Evolutionary conservation across 2,329 filamentous ascomycete genomes (phyloP), one percentile per base, ranked within the genome.

Genomic region (Colletotrichum sp.): DNA sequence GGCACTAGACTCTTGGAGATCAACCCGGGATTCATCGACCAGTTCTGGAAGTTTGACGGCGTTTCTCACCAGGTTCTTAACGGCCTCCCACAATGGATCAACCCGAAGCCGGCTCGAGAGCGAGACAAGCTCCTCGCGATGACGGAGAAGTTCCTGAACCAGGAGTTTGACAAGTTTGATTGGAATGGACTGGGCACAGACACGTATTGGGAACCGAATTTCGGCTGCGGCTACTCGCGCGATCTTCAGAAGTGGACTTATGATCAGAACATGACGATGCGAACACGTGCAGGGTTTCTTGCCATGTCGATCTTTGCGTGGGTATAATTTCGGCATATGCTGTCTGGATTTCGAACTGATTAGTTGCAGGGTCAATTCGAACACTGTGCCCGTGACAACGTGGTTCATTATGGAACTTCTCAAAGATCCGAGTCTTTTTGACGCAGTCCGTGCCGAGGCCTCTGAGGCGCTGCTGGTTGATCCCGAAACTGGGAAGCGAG

Each of bases 381-480:
- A 84, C 60, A 78, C 80, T 0, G 77, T 84, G 7, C 83, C 82
- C 1, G 78, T 82, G 1, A 76, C 80, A 6, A 77, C 78, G 1
- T 84, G 82, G 82, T 68, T 74, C 2, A 30, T 84, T 3, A 81
- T 84, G 39, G 80, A 84, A 30, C 36, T 82, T 3, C 71, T 81
- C 22, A 68, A 77, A 48, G 81, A 84, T 28, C 72, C 68, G 9
- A 16, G 48, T 1, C 75, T 84, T 0, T 73, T 81, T 3, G 15
- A 63, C 3, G 78, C 74, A 3, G 55, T 82, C 6, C 79, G 80
- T 3, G 71, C 69, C 1, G 82, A 84, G 66, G 75, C 79, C 18
- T 10, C 22, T 1, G n/a, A 75, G 6, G 78, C 77, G 2, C 39
- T 77, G 8, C n/a, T 13, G 3, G 9, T 36, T 2, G 78, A 82